Percentiles rank a stretch among this genome's conserved stretches.
These are phyloP conservation scores for Neotropicomus parvogracilis DNA, from an alignment of 1,284 basidiomycete genomes.

Conservation along the genomic window DNA sequence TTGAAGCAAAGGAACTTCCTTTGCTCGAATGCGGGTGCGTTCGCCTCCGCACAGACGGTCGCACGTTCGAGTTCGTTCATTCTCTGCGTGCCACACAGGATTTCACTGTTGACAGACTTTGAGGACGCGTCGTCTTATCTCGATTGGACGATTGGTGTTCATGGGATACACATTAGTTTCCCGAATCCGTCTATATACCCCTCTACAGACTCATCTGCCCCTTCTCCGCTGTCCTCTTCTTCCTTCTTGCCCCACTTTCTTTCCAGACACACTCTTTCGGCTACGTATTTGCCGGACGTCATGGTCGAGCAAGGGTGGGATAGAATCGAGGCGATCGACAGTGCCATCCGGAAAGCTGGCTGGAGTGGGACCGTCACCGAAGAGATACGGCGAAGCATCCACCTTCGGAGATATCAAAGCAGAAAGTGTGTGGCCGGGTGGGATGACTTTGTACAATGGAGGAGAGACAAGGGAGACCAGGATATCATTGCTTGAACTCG, in stretches of 20 bases:
- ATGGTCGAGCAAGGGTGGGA: conserved; percentile 92
- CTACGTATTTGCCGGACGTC: conserved; percentile 95
- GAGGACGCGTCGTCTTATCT: conserved; percentile 83
- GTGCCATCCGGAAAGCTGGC: conserved; percentile 90
- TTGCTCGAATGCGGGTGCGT: conserved; percentile 83
- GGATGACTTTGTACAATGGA: conserved; percentile 78
- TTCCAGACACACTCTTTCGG: conserved; percentile 65
- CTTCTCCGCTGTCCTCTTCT: conserved; percentile 67
- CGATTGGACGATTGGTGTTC: conserved; percentile 89
- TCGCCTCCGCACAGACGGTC: conserved; percentile 1
- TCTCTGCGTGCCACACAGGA: conserved; percentile 33
- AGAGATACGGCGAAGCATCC: conserved; percentile 73
- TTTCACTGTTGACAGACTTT: conserved; percentile 92
- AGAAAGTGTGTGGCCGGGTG: conserved; percentile 68
- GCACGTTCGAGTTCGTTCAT: neutral
- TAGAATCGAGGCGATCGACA: conserved; percentile 84
- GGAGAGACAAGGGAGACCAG: conserved; percentile 44
- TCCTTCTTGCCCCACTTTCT: conserved; percentile 52
- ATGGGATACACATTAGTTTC: conserved; percentile 91
- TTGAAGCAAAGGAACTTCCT: conserved; percentile 74
- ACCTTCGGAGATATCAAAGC: conserved; percentile 84
- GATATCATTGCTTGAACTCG: conserved; percentile 27
- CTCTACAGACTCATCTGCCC: conserved; percentile 48
- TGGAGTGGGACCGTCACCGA: conserved; percentile 83
- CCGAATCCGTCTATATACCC: conserved; percentile 67